phyloP scores from a whole-genome alignment of 768 basidiomycete genomes.

The Leccinum aurantiacum region DNA sequence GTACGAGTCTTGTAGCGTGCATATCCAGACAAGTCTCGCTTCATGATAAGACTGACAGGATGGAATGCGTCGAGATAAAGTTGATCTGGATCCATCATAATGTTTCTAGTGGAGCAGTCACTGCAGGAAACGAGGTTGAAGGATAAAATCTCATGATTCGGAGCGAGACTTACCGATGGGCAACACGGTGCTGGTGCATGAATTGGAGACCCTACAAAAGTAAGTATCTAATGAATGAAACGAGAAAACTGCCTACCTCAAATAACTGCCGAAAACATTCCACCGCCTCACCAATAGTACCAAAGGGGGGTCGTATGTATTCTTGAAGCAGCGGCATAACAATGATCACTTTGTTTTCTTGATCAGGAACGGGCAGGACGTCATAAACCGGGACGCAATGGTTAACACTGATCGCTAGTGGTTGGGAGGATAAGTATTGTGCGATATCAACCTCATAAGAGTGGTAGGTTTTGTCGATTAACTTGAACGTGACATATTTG shows the following conservation, averaged over 20 bases:
- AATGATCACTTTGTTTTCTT: conserved; percentile 11
- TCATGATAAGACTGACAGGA: not conserved
- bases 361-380: conserved; percentile 12
- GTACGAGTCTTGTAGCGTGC: not conserved
- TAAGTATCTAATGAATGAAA: not conserved
- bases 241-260: not conserved
- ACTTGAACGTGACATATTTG: conserved; percentile 32
- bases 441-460: conserved; percentile 35
- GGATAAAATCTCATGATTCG: not conserved
- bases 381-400: conserved; percentile 38
- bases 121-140: not conserved
- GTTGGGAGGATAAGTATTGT: conserved; percentile 15
- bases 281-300: not conserved
- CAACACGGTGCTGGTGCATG: not conserved
- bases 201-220: not conserved
- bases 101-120: not conserved
- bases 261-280: not conserved
- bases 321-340: conserved; percentile 40
- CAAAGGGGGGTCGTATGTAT: conserved; percentile 11
- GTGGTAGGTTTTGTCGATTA: conserved; percentile 11
- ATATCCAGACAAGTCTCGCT: not conserved
- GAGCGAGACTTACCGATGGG: not conserved
- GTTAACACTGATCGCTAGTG: conserved; percentile 19
- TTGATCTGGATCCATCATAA: not conserved
- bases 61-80: not conserved